Evolutionary conservation across 345 rosid genomes (phyloP).

Genomic region (Isatis tinctoria): DNA sequence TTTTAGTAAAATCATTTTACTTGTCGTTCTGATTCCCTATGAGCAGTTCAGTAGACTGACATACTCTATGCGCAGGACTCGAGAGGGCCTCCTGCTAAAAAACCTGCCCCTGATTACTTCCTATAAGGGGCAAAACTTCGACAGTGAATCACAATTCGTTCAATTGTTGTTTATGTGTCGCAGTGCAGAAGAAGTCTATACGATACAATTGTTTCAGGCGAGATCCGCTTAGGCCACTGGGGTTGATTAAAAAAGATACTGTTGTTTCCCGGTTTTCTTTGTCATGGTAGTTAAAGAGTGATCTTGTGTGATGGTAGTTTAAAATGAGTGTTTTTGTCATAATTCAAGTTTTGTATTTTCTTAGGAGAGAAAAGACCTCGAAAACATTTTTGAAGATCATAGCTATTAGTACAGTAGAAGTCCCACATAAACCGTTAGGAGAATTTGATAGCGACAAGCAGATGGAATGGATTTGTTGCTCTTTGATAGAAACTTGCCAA

Average conservation of each 20-base stretch:
- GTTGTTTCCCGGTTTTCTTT: not conserved
- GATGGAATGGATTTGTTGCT: not conserved
- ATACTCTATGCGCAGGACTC: constrained; percentile 57
- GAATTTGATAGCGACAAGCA: not conserved
- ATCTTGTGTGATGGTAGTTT: constrained; percentile 10
- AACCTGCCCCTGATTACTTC: constrained; percentile 96
- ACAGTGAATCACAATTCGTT: constrained; percentile 3
- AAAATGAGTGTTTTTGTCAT: not conserved
- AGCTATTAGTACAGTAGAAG: not conserved
- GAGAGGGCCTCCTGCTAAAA: constrained; percentile 83
- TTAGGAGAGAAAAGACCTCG: constrained; percentile 5
- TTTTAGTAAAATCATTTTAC: not conserved
- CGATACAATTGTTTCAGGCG: not conserved
- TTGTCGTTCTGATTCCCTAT: not conserved
- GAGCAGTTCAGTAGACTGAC: not conserved
- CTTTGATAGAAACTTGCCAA: not conserved
- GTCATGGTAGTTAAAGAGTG: constrained; percentile 16
- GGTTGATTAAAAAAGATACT: not conserved
- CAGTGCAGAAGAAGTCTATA: constrained; percentile 15
- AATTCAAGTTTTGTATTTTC: constrained; percentile 1
- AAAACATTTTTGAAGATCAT: constrained; percentile 8
- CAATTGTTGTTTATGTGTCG: not conserved
- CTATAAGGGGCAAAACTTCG: constrained; percentile 37
- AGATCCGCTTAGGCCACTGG: not conserved
- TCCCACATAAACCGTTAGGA: not conserved